Conservation (phyloP, 208 protist species). For the Acanthamoeba quina region DNA sequence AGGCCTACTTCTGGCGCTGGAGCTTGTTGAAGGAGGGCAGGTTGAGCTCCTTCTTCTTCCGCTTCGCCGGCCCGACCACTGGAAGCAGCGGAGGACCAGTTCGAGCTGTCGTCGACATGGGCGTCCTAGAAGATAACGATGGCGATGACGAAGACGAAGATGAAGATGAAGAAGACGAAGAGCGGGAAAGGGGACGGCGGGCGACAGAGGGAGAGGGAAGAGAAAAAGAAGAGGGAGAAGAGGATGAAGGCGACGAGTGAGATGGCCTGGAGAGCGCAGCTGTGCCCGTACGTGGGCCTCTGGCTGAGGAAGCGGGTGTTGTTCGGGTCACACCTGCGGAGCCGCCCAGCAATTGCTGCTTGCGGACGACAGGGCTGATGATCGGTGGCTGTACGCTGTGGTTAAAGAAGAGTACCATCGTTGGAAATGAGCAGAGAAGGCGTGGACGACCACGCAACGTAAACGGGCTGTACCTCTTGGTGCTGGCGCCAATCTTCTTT, state of each 20-base stretch:
- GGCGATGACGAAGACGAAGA: neutral
- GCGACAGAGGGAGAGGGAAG: neutral
- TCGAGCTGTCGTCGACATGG: neutral
- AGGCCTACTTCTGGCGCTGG: constrained; percentile 1
- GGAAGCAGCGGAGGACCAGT: neutral
- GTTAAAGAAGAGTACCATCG: neutral
- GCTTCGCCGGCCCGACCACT: neutral
- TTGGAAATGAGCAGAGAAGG: neutral
- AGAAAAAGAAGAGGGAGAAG: neutral
- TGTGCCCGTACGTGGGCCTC: neutral
- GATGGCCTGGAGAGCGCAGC: neutral
- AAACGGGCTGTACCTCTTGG: neutral
- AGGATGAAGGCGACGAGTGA: neutral
- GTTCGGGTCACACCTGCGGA: neutral
- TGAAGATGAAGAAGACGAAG: neutral
- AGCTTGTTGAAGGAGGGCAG: constrained; percentile 27
- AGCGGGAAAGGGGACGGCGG: neutral
- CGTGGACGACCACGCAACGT: neutral
- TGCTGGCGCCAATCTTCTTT: constrained; percentile 41
- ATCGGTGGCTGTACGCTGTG: neutral
- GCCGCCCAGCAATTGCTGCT: neutral
- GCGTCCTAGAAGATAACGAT: neutral
- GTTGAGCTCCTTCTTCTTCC: neutral
- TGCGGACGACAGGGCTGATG: neutral
- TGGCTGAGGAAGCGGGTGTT: neutral